A percentile compares a stretch with the other conserved stretches of the same genome.
phyloP scores from a whole-genome alignment of 2,329 filamentous ascomycete genomes.

The Botryotinia narcissicola region DNA sequence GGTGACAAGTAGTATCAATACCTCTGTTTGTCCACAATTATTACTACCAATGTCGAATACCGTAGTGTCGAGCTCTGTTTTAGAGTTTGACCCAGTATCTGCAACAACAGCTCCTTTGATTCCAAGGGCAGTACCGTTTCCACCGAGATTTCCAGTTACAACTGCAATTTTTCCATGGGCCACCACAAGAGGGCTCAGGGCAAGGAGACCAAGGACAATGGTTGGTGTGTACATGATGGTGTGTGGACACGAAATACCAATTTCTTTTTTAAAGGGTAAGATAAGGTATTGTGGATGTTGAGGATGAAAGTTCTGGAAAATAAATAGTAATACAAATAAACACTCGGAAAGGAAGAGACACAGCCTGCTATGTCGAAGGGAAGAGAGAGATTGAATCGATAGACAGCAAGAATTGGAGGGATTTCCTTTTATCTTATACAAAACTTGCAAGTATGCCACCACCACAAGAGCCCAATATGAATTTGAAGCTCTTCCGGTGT shows the following conservation, averaged over 20 bases:
- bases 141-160: constrained; percentile 40
- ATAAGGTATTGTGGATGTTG: background rate
- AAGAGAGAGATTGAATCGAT: background rate
- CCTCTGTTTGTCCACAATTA: constrained; percentile 27
- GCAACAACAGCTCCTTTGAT: constrained; percentile 45
- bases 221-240: constrained; percentile 3
- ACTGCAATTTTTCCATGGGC: constrained; percentile 47
- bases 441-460: background rate
- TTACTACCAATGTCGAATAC: constrained; percentile 40
- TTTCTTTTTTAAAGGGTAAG: background rate
- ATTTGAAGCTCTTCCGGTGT: background rate
- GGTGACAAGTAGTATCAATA: background rate
- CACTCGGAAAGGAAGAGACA: background rate
- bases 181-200: constrained; percentile 54
- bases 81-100: constrained; percentile 42
- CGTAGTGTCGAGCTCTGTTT: constrained; percentile 47
- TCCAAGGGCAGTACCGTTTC: constrained; percentile 45
- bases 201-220: constrained; percentile 39
- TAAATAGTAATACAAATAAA: background rate
- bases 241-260: background rate
- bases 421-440: background rate
- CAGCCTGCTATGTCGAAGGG: background rate
- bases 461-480: background rate
- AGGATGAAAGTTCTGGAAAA: background rate
- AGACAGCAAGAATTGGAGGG: background rate